Evolutionary conservation across 805 yeast genomes (phyloP), one percentile per base, ranked within the genome.

Genomic region (Komagataella kurtzmanii): DNA sequence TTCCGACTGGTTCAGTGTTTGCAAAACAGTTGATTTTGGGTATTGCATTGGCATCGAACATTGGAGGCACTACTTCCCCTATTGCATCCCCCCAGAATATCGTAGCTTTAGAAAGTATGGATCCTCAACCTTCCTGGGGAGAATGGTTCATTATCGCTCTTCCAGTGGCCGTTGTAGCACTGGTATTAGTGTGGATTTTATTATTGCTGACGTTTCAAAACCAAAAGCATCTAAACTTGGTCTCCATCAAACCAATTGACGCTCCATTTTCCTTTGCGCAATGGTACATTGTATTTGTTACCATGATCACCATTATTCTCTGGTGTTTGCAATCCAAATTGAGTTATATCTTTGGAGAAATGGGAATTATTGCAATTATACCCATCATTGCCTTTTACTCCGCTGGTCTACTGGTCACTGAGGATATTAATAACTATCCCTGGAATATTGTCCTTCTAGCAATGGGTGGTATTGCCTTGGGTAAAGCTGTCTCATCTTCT

Each of bases 31-130:
- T 91, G 58, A 85, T 91, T 50, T 68, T 91, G 48, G 98, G 97
- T 47, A 85, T 91, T 58, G 98, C 98, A 0, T 70, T 91, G 52
- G 95, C 98, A 1, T 85, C 96, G 6, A 88, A 91, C 63, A 72
- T 91, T 49, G 98, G 96, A 19, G 99, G 99, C 57, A 91, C 90
- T 95, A 85, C 96, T 0, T 88, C 96, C 3, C 99, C 99, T 6
- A 91, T 91, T 61, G 90, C 97, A 1, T 88, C 97, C 2, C 99
- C 99, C 1, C 99, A 91, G 63, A 91, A 91, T 65, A 87, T 91
- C 55, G 82, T 91, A 59, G 96, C 97, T 1, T 74, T 91, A 50
- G 90, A 88, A 52, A 72, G 83, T 58, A 91, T 91, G 98, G 74
- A 73, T 52, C 96, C 95, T 1, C 82, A 77, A 52, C 84, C 84